Evolutionary conservation across 2,329 filamentous ascomycete genomes (phyloP).

Genomic region (Fusarium buharicum): DNA sequence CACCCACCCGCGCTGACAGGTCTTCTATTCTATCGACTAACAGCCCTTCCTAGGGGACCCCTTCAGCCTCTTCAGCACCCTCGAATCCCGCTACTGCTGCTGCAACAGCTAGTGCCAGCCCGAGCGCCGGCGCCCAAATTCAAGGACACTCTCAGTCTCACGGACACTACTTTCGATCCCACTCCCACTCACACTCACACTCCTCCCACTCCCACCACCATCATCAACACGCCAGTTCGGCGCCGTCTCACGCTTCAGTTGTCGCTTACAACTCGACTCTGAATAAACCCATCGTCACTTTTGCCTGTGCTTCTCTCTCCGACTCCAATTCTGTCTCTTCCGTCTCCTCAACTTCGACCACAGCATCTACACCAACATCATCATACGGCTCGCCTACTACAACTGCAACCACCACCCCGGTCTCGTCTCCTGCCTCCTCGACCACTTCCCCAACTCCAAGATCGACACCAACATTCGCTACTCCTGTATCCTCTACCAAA

Average conservation of each 20-base stretch:
- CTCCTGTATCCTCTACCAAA: constrained; percentile 25
- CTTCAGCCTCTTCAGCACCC: constrained; percentile 21
- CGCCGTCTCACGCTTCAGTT: constrained; percentile 35
- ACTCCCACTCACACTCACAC: constrained; percentile 24
- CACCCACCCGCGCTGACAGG: constrained; percentile 41
- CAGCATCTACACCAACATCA: constrained; percentile 32
- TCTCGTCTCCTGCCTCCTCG: constrained; percentile 36
- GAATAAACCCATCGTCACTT: constrained; percentile 40
- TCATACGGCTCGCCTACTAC: constrained; percentile 31
- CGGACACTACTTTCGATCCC: constrained; percentile 39
- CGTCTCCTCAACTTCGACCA: constrained; percentile 33
- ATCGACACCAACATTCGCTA: constrained; percentile 34
- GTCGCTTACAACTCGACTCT: constrained; percentile 37
- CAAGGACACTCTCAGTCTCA: constrained; percentile 18
- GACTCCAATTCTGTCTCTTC: constrained; percentile 38
- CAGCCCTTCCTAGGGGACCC: constrained; percentile 34
- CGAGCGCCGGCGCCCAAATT: constrained; percentile 1
- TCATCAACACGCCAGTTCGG: constrained; percentile 35
- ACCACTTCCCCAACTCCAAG: constrained; percentile 38
- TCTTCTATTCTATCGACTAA: constrained; percentile 23
- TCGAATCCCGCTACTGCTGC: constrained; percentile 16
- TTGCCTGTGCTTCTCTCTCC: constrained; percentile 32
- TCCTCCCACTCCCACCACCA: constrained; percentile 25
- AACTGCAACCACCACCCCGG: constrained; percentile 30
- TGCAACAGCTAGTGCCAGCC: constrained; percentile 17